A percentile compares a stretch with the other conserved stretches of the same genome.
phyloP scores from a whole-genome alignment of 1,284 basidiomycete species.

The Irpex lacteus region DNA sequence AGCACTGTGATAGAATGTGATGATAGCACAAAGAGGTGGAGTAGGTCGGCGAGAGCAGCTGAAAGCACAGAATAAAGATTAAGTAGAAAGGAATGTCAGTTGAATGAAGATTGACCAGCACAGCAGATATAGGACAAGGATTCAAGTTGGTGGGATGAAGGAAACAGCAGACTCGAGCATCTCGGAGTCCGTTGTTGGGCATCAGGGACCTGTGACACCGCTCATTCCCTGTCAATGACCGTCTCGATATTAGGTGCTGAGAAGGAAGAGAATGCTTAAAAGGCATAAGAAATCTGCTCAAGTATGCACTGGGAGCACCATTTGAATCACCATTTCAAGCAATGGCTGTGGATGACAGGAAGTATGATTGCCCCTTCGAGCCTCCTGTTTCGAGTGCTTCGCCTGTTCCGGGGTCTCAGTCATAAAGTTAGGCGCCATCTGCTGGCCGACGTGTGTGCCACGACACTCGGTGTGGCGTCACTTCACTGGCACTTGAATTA shows the following conservation, averaged over 20 bases:
- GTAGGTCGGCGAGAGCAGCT: background rate
- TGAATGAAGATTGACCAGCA: background rate
- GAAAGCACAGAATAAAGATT: constrained; percentile 3
- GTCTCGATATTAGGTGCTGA: too few relatives aligned
- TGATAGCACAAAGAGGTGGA: background rate
- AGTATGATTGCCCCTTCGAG: too few relatives aligned
- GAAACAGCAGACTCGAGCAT: background rate
- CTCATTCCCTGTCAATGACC: background rate
- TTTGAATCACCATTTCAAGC: too few relatives aligned
- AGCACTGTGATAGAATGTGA: background rate
- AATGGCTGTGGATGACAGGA: too few relatives aligned
- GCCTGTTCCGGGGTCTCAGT: background rate
- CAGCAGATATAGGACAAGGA: background rate
- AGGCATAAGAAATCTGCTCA: too few relatives aligned
- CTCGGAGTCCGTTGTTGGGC: background rate
- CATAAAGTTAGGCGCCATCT: background rate
- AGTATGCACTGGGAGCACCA: too few relatives aligned
- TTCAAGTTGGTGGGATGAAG: constrained; percentile 1
- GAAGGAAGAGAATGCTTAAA: too few relatives aligned
- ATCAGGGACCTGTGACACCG: constrained; percentile 1
- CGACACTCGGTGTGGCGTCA: background rate
- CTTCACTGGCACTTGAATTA: background rate
- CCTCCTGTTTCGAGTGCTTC: too few relatives aligned
- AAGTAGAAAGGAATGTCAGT: background rate
- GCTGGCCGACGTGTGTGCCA: background rate